Evolutionary conservation across 768 basidiomycete species (phyloP).

Genomic region (Dioszegia hungarica): DNA sequence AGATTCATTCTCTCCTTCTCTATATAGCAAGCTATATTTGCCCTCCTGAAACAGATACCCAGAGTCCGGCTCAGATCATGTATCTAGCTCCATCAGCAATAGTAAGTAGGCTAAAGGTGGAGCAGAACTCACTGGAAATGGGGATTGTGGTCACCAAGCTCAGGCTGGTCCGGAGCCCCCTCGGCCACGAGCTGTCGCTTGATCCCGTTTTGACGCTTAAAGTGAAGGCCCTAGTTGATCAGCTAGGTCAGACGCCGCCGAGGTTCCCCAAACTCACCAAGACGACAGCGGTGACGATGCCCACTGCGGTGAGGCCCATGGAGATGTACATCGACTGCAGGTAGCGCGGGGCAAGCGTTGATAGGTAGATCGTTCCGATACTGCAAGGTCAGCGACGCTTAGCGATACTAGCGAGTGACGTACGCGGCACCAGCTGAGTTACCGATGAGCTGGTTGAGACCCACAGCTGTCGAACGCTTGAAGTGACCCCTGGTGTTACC

Average conservation of each 20-base stretch:
- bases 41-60: too few relatives aligned
- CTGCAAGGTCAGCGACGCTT: not conserved
- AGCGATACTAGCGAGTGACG: not conserved
- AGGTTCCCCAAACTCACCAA: constrained; percentile 3
- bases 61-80: not conserved
- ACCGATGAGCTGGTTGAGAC: constrained; percentile 32
- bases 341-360: constrained; percentile 18
- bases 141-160: constrained; percentile 29
- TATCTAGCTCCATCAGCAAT: not conserved
- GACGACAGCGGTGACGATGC: constrained; percentile 6
- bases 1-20: too few relatives aligned
- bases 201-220: constrained; percentile 13
- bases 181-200: constrained; percentile 13
- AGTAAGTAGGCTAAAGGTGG: not conserved
- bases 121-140: constrained; percentile 23
- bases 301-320: constrained; percentile 14
- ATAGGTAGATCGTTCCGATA: constrained; percentile 23
- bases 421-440: constrained; percentile 27
- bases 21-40: too few relatives aligned
- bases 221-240: not conserved
- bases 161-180: constrained; percentile 29
- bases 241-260: not conserved
- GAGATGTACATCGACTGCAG: constrained; percentile 18
- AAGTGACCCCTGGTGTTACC: constrained; percentile 2
- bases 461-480: constrained; percentile 27